Evolutionary conservation across 129 eudicot species (phyloP).

Genomic region (Flaveria linearis): DNA sequence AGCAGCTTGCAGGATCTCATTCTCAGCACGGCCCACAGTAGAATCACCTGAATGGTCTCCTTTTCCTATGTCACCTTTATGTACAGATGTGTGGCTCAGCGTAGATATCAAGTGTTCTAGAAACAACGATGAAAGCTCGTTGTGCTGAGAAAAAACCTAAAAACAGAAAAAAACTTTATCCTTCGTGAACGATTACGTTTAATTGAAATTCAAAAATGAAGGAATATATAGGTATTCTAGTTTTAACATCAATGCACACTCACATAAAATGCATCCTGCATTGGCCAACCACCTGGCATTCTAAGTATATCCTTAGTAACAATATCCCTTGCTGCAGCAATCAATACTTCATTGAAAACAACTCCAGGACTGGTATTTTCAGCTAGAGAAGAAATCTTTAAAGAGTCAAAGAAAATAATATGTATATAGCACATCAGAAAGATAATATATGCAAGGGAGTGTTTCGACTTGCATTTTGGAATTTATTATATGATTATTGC

Average conservation of each 20-base stretch:
- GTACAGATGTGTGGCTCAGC: conserved; percentile 56
- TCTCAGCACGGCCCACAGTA: conserved; percentile 42
- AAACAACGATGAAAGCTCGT: conserved; percentile 72
- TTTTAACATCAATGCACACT: conserved; percentile 33
- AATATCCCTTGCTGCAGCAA: conserved; percentile 83
- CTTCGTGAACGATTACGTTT: neutral
- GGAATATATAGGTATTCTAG: neutral
- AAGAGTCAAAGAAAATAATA: conserved; percentile 50
- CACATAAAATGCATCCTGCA: conserved; percentile 95
- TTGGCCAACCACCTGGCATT: conserved; percentile 99
- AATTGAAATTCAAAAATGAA: neutral
- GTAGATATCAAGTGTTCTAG: conserved; percentile 81
- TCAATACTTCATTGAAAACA: conserved; percentile 87
- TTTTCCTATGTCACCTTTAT: conserved; percentile 52
- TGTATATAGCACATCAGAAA: neutral
- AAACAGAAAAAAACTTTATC: neutral
- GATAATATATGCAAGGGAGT: neutral
- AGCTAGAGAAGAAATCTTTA: conserved; percentile 82
- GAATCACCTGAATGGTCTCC: conserved; percentile 57
- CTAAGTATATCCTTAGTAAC: conserved; percentile 92
- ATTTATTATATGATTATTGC: neutral
- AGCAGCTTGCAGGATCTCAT: conserved; percentile 81
- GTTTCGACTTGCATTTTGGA: conserved; percentile 2
- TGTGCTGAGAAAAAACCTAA: conserved; percentile 91
- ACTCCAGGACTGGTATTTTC: conserved; percentile 73